Evolutionary conservation across 225 moss, liverwort and hornwort species (phyloP).

Genomic region (Ulota crispa): DNA sequence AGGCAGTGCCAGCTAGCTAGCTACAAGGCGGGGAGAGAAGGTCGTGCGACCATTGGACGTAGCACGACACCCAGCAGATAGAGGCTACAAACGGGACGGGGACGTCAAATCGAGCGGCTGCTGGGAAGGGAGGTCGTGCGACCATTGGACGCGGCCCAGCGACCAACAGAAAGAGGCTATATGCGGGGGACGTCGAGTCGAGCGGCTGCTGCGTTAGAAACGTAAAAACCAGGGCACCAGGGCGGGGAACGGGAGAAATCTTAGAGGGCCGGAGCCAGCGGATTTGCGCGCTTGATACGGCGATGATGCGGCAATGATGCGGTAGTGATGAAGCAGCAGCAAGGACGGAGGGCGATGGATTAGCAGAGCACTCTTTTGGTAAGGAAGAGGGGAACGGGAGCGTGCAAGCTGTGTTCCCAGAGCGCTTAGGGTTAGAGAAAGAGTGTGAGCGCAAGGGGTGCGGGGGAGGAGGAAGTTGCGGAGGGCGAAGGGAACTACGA

Average conservation of each 20-base stretch:
- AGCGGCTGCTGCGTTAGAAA: neutral
- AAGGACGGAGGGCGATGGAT: neutral
- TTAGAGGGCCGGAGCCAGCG: neutral
- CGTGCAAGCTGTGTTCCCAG: slow-evolving; percentile 29
- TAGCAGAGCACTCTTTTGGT: neutral
- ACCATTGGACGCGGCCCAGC: neutral
- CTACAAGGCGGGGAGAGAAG: fast-evolving
- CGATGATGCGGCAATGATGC: too few relatives aligned
- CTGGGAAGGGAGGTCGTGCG: neutral
- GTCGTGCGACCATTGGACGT: neutral
- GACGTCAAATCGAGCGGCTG: neutral
- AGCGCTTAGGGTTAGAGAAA: slow-evolving; percentile 28
- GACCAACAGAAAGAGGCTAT: neutral
- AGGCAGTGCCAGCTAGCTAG: neutral
- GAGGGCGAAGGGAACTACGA: slow-evolving; percentile 44
- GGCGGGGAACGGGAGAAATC: neutral
- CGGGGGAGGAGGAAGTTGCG: slow-evolving; percentile 42
- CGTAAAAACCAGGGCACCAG: neutral
- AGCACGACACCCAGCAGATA: neutral
- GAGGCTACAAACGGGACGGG: neutral
- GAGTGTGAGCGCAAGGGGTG: slow-evolving; percentile 43
- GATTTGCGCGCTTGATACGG: slow-evolving; percentile 1
- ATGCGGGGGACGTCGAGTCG: neutral
- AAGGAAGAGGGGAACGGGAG: slow-evolving; percentile 32
- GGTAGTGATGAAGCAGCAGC: neutral